Base-by-base conservation (phyloP, 2,329 filamentous ascomycete species). In the Tolypocladium tropicale region DNA sequence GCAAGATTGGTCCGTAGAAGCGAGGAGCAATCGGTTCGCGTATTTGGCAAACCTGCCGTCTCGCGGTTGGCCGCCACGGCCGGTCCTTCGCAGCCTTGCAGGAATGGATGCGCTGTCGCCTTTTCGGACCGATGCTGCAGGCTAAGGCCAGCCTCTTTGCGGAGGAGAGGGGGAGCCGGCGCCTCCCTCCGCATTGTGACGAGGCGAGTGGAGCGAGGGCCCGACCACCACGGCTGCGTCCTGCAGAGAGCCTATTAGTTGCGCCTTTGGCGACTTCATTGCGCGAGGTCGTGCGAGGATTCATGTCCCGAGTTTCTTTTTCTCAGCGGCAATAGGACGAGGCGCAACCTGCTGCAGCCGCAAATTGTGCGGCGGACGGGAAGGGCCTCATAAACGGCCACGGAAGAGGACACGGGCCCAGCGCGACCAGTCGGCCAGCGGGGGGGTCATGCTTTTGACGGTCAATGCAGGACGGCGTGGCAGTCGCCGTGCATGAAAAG, bases 71-170 rank as follows among this genome's bases (percentile, higher is more conserved):
- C n/a, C n/a, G n/a, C n/a, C n/a, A n/a, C n/a, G n/a, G n/a, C n/a
- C n/a, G n/a, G n/a, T n/a, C n/a, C n/a, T 46, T 25, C 39, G 46
- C 55, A 55, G 57, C 53, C 57, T 55, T 53, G 55, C 55, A 57
- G 57, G 33, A 55, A 23, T 46, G 52, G 33, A 4, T 4, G 34
- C 2, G 23, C 14, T 0, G 48, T 34, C 34, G 57, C 55, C 57
- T 58, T 51, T 56, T 57, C 55, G 57, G 57, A 57, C 57, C 57
- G 57, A 58, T 23, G 14, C 23, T 41, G 37, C 34, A 28, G 25
- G 51, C 34, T n/a, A 53, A 39, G 23, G 32, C 34, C 34, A 53
- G 51, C 51, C 51, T 53, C 51, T 53, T 53, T 53, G 51, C 14
- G 51, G 51, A 53, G 51, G 34, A 37, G 32, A 37, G 25, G 33